Base-by-base conservation (phyloP, 345 rosid genomes). In the Mercurialis annua region DNA sequence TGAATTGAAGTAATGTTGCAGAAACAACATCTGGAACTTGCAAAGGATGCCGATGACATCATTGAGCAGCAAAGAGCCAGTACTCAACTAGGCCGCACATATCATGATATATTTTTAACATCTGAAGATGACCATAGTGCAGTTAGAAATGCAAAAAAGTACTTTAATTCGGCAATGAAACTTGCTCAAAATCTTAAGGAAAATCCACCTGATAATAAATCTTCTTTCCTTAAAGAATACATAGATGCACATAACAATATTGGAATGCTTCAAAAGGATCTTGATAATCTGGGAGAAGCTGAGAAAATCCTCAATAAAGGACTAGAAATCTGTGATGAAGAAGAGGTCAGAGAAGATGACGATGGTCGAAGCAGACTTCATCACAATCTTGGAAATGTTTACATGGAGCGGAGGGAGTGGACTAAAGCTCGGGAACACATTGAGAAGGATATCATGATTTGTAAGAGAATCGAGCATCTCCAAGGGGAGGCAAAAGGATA, bases 401-500 rank as follows among this genome's bases (percentile, higher is more conserved):
- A 73, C 69, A 60, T 80, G 75, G 92, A 79, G 78, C 72, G 86
- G 74, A 86, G 96, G 70, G 69, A 51, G 81, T 94, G 98, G 98
- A 83, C 77, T 44, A 77, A 86, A 77, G 94, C 98, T 54, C 70
- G 76, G 64, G 68, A 85, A 30, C 95, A 94, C 65, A 85, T 88
- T 59, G 85, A 86, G 78, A 88, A 84, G 79, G 98, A 94, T 73
- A 86, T 94, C 47, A 62, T 72, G 42, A 91, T 94, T 64, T 94
- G 99, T 69, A 84, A 82, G 77, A 77, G 74, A 62, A 89, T 91
- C 30, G 81, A 73, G 62, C 98, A 94, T 64, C 12, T 71, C 61
- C 89, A 89, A 77, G 99, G 98, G 58, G 97, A 91, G 84, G 98
- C 99, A 48, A 94, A 94, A 71, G 99, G 97, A 55, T 91, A 85